phyloP scores from a whole-genome alignment of 495 filamentous ascomycete species.

The Talaromyces adpressus region DNA sequence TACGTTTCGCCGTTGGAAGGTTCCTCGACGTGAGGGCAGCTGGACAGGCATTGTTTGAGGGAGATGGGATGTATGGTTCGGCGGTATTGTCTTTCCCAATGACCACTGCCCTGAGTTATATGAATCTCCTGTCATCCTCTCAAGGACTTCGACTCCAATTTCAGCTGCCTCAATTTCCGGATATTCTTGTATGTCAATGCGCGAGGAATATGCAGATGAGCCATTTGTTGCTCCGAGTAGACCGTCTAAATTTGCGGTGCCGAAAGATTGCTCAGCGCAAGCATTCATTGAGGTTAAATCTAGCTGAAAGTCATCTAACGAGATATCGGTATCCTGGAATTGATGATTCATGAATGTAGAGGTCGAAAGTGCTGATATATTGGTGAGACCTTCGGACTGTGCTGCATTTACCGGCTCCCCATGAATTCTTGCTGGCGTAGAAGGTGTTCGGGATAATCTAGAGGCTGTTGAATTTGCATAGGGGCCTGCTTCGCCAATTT shows the following conservation, averaged over 20 bases:
- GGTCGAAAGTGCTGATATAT: neutral
- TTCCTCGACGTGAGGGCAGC: neutral
- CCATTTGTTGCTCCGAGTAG: neutral
- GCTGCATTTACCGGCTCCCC: neutral
- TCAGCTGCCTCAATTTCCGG: neutral
- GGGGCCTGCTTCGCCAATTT: neutral
- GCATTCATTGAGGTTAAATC: neutral
- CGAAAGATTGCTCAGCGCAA: neutral
- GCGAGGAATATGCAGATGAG: neutral
- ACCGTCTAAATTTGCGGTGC: neutral
- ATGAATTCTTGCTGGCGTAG: neutral
- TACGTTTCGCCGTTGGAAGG: slow-evolving; percentile 1
- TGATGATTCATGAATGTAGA: neutral
- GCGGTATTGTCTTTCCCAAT: neutral
- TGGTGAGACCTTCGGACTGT: neutral
- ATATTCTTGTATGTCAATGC: neutral
- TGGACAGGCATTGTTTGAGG: neutral
- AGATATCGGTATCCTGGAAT: neutral
- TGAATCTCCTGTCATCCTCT: neutral
- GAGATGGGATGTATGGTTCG: neutral
- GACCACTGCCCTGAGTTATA: neutral
- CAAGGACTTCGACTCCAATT: neutral
- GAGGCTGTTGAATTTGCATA: neutral
- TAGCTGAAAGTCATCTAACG: neutral
- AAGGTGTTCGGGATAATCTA: neutral